Percentiles rank a stretch among this genome's conserved stretches.
Conservation (phyloP, 2,329 filamentous ascomycete genomes). For the Ascochyta viciae-villosae region DNA sequence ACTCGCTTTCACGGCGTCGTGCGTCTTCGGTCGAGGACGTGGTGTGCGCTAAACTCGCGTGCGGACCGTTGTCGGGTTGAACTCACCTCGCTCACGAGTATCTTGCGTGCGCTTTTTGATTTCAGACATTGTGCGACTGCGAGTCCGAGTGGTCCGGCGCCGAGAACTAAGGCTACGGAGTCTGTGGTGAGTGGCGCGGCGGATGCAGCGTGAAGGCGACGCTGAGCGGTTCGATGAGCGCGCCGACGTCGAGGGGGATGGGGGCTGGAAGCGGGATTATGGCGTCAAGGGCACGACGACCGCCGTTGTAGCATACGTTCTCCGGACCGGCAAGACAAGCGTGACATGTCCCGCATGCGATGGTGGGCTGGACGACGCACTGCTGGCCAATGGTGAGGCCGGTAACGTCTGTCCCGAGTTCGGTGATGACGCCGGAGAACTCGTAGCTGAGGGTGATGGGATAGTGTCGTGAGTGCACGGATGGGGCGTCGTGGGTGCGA, state of each 20-base stretch:
- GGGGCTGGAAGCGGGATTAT: conserved; percentile 61
- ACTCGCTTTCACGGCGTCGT: conserved; percentile 57
- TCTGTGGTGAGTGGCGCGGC: conserved; percentile 56
- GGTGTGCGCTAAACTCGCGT: conserved; percentile 61
- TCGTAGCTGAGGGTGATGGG: conserved; percentile 70
- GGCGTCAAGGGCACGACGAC: conserved; percentile 60
- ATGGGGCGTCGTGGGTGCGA: conserved; percentile 62
- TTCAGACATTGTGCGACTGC: conserved; percentile 66
- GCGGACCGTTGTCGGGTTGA: conserved; percentile 60
- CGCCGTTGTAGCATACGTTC: conserved; percentile 67
- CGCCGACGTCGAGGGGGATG: conserved; percentile 61
- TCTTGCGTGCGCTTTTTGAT: conserved; percentile 59
- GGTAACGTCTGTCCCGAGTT: conserved; percentile 61
- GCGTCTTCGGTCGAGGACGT: conserved; percentile 59
- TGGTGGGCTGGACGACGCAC: conserved; percentile 66
- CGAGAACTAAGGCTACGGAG: conserved; percentile 62
- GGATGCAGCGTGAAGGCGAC: conserved; percentile 69
- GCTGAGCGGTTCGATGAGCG: conserved; percentile 68
- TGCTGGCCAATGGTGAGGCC: conserved; percentile 60
- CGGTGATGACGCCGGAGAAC: conserved; percentile 66
- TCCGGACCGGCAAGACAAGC: conserved; percentile 61
- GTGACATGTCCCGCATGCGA: conserved; percentile 64
- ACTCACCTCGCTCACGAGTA: conserved; percentile 66
- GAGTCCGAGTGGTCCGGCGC: conserved; percentile 69
- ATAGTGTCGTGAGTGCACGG: conserved; percentile 63